Base-by-base conservation (phyloP, 352 stramenopile species). In the Pythium vanterpoolii region DNA sequence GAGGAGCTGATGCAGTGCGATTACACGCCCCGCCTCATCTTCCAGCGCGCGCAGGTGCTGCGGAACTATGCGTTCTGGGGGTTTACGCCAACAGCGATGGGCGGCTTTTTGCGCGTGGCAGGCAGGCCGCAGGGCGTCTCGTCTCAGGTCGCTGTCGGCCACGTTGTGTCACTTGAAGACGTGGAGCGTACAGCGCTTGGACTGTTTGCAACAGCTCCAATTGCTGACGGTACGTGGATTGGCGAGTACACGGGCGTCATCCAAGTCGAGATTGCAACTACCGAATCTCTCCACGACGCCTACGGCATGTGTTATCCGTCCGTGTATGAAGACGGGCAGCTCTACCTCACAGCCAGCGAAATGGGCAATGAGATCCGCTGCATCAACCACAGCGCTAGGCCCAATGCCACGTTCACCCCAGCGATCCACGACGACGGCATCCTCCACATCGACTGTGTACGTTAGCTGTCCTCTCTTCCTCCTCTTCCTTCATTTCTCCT, bases 21-120 rank as follows among this genome's bases (percentile, higher is more conserved):
- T 30, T 93, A 85, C 66, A 80, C 76, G 36, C 75, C 54, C 60
- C 83, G 80, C 36, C 57, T 90, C 38, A 57, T 90, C 10, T 93
- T 90, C 62, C 73, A 90, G 60, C 68, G 74, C 40, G 75, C 80
- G 42, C 56, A 63, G 14, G 61, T 89, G 68, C 62, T 90, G 58
- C 70, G 76, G 23, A 93, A 90, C 59, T 93, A 93, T 57, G 72
- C 50, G 19, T 92, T 90, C 59, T 90, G 80, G 73, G 83, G 80
- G 19, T 90, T 85, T 56, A 79, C 75, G 9, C 66, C 77, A 45
- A 72, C 68, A n/a, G 45, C 70, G 16, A 48, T 61, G 21, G 74
- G 85, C 34, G 77, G 72, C 16, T 88, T 86, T 51, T 71, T 36
- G 33, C 1, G 52, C 72, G 30, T 71, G 8, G 21, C 28, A 4